Evolutionary conservation across 108 stramenopile species (phyloP).

Genomic region (Skeletonema grethae): DNA sequence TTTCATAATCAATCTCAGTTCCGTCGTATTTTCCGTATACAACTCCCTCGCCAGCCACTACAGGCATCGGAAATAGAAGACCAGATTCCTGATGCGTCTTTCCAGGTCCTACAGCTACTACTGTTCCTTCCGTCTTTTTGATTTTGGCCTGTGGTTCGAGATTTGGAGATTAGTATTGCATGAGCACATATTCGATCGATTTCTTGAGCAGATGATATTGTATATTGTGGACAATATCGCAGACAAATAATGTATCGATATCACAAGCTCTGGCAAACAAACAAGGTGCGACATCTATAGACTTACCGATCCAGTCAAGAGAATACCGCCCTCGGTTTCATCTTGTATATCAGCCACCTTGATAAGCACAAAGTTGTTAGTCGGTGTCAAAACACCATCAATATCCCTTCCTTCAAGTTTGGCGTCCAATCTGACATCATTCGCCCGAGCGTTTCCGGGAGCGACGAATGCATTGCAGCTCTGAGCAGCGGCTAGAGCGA

Average conservation of each 20-base stretch:
- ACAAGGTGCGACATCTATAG: background rate
- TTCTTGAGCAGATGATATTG: background rate
- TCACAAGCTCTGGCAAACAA: background rate
- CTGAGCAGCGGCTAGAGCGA: slow-evolving; percentile 3
- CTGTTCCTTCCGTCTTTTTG: slow-evolving; percentile 77
- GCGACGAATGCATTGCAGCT: slow-evolving; percentile 7
- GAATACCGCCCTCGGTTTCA: slow-evolving; percentile 79
- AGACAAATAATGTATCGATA: background rate
- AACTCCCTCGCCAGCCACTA: slow-evolving; percentile 74
- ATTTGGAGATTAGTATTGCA: background rate
- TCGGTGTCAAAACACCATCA: slow-evolving; percentile 59
- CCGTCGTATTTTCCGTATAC: slow-evolving; percentile 91
- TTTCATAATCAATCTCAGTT: slow-evolving; percentile 83
- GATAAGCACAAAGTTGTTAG: slow-evolving; percentile 86
- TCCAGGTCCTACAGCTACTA: slow-evolving; percentile 81
- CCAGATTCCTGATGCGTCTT: slow-evolving; percentile 82
- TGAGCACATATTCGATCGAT: slow-evolving; percentile 17
- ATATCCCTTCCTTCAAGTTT: slow-evolving; percentile 71
- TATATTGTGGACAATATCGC: background rate
- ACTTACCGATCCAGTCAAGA: slow-evolving; percentile 68
- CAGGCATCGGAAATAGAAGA: slow-evolving; percentile 68
- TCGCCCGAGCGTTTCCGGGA: slow-evolving; percentile 9
- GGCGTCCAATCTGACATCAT: slow-evolving; percentile 15
- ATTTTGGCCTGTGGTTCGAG: slow-evolving; percentile 67
- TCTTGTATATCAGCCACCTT: slow-evolving; percentile 64